Evolutionary conservation across 139 green algal genomes (phyloP), one percentile per base, ranked within the genome.

Genomic region (Astrephomene gubernaculifera): DNA sequence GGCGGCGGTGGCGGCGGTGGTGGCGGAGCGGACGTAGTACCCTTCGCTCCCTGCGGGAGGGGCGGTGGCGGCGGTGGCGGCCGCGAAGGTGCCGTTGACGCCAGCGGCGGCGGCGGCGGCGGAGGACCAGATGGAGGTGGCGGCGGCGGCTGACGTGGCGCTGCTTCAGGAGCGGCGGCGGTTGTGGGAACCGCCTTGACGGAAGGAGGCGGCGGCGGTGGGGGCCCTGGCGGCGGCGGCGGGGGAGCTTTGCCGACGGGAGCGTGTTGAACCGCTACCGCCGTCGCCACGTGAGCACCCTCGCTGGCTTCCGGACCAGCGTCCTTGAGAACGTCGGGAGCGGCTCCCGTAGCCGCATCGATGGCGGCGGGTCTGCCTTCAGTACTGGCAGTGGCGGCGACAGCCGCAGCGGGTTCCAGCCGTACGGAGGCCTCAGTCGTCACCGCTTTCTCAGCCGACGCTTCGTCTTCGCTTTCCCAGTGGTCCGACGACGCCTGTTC

Each of bases 391-490:
- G 49, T 12, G 49, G 12, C 49, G 49, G 12, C 49, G 12, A 12
- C 49, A 57, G 49, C 12, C 49, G 49, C n/a, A n/a, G n/a, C n/a
- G 49, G 12, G 49, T 57, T 25, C 49, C 49, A 17, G 49, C 49
- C 49, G 12, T 17, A 57, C 12, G 49, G 49, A 25, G 49, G 49
- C 49, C 49, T 12, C 49, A 12, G 49, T 12, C 49, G 49, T 12
- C 49, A n/a, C n/a, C n/a, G n/a, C n/a, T n/a, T n/a, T n/a, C n/a
- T n/a, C n/a, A n/a, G n/a, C n/a, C n/a, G n/a, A n/a, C n/a, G n/a
- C n/a, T n/a, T n/a, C n/a, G n/a, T n/a, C n/a, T n/a, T n/a, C 33
- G 33, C 31, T 44, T 9, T 78, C 70, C 70, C 70, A 78, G 27
- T 78, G 70, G 70, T 78, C 70, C 2, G 70, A 78, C 5, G 70